Percentiles rank a stretch among this genome's conserved stretches.
Conservation (phyloP, 202 grass and related monocot species). For the Miscanthus sacchariflorus region DNA sequence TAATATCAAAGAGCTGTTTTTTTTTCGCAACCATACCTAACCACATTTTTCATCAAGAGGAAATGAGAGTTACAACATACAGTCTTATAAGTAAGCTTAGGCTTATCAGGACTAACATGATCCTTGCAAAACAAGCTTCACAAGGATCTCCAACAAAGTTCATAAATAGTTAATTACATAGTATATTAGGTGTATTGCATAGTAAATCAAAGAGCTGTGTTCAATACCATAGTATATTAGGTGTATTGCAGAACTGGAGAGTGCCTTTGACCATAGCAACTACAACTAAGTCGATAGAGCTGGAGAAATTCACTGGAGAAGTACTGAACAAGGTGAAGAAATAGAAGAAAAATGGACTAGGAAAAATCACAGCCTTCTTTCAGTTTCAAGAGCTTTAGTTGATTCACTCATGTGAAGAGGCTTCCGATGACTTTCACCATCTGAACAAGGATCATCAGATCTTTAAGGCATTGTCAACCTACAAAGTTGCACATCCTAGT, state of each 20-base stretch:
- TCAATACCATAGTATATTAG: not conserved
- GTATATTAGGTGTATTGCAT: too few relatives aligned
- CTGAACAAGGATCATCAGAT: not conserved
- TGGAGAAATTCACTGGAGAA: not conserved
- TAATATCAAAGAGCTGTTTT: too few relatives aligned
- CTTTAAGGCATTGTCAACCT: not conserved
- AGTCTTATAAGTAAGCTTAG: too few relatives aligned
- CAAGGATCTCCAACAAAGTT: too few relatives aligned
- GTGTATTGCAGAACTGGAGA: not conserved
- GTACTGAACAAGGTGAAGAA: not conserved
- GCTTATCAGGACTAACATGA: too few relatives aligned
- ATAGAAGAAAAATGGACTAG: too few relatives aligned
- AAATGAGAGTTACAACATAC: too few relatives aligned
- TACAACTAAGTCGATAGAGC: not conserved
- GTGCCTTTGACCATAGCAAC: not conserved
- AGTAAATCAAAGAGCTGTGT: not conserved
- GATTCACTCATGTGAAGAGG: not conserved
- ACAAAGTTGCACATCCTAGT: not conserved
- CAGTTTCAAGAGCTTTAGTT: not conserved
- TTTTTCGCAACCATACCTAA: too few relatives aligned
- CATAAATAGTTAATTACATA: too few relatives aligned
- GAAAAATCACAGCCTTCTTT: not conserved
- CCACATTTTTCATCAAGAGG: too few relatives aligned
- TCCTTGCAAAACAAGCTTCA: too few relatives aligned
- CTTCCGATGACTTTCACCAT: not conserved